Percentiles rank a stretch among this genome's conserved stretches.
Conservation (phyloP, 2,329 filamentous ascomycete species). For the Colletotrichum destructivum region DNA sequence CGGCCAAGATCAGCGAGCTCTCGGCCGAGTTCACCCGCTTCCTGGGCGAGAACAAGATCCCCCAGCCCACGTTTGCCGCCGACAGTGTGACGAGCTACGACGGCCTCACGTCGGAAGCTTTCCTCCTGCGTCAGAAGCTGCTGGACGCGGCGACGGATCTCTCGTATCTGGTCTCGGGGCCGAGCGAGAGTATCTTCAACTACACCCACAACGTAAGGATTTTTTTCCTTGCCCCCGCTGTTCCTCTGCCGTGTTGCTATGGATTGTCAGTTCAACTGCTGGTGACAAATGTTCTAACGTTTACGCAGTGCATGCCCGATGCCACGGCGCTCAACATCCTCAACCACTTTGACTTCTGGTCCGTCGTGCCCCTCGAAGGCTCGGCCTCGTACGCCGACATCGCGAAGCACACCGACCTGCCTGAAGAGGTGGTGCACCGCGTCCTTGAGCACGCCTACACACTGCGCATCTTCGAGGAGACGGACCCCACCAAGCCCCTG, state of each 20-base stretch:
- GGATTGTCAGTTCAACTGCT: no score
- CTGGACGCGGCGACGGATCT: slow-evolving; percentile 63
- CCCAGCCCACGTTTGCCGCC: slow-evolving; percentile 58
- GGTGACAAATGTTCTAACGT: neutral
- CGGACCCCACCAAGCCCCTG: slow-evolving; percentile 39
- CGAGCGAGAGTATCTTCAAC: slow-evolving; percentile 66
- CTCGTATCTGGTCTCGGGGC: slow-evolving; percentile 62
- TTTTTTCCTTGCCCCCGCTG: no score
- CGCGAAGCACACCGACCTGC: slow-evolving; percentile 54
- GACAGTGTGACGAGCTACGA: slow-evolving; percentile 60
- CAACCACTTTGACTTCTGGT: slow-evolving; percentile 68
- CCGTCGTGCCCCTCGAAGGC: slow-evolving; percentile 63
- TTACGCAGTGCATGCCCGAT: slow-evolving; percentile 58
- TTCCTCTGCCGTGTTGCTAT: no score
- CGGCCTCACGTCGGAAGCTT: slow-evolving; percentile 59
- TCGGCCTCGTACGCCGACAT: slow-evolving; percentile 60
- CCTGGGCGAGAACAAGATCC: slow-evolving; percentile 59
- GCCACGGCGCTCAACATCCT: slow-evolving; percentile 61
- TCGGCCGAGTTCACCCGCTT: slow-evolving; percentile 57
- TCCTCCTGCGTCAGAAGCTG: slow-evolving; percentile 60
- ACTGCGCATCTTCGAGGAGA: slow-evolving; percentile 55
- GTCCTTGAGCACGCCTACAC: slow-evolving; percentile 57
- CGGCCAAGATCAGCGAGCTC: slow-evolving; percentile 61
- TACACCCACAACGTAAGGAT: slow-evolving; percentile 56
- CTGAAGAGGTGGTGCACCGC: slow-evolving; percentile 55